Evolutionary conservation across 2,329 filamentous ascomycete genomes (phyloP).

Genomic region (Onygena corvina): DNA sequence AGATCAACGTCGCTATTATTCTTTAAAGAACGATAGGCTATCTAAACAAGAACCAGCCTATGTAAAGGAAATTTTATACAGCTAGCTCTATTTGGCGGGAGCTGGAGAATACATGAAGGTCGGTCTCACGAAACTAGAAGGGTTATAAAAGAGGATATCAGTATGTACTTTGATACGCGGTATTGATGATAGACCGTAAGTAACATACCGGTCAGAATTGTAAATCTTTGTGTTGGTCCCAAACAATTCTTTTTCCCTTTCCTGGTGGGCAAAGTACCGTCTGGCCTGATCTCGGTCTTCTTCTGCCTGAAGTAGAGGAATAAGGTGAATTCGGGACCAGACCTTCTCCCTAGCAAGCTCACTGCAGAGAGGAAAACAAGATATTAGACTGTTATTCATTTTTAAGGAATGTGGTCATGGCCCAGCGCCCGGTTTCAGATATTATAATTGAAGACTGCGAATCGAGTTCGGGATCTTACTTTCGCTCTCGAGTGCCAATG

Average conservation of each 20-base stretch:
- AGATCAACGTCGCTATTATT: not conserved
- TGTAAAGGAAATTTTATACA: conserved; percentile 5
- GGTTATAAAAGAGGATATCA: conserved; percentile 10
- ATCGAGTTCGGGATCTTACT: conserved; percentile 47
- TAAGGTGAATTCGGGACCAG: conserved; percentile 92
- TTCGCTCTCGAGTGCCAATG: conserved; percentile 74
- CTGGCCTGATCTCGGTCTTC: conserved; percentile 92
- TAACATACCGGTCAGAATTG: conserved; percentile 68
- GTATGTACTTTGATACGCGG: not conserved
- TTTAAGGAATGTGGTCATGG: not conserved
- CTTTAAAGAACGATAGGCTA: not conserved
- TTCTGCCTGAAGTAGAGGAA: conserved; percentile 86
- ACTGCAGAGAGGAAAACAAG: conserved; percentile 37
- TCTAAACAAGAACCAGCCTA: not conserved
- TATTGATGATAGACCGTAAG: not conserved
- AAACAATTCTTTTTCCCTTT: conserved; percentile 78
- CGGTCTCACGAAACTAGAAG: conserved; percentile 61
- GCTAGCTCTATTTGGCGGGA: conserved; percentile 7
- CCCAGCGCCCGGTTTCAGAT: not conserved
- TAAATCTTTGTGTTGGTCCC: conserved; percentile 77
- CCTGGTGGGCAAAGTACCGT: conserved; percentile 72
- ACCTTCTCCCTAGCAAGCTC: conserved; percentile 95
- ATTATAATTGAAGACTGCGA: not conserved
- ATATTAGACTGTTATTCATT: not conserved
- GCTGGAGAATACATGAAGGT: conserved; percentile 64